phyloP scores from a whole-genome alignment of 208 protist species.

The Acanthamoeba castellanii region DNA sequence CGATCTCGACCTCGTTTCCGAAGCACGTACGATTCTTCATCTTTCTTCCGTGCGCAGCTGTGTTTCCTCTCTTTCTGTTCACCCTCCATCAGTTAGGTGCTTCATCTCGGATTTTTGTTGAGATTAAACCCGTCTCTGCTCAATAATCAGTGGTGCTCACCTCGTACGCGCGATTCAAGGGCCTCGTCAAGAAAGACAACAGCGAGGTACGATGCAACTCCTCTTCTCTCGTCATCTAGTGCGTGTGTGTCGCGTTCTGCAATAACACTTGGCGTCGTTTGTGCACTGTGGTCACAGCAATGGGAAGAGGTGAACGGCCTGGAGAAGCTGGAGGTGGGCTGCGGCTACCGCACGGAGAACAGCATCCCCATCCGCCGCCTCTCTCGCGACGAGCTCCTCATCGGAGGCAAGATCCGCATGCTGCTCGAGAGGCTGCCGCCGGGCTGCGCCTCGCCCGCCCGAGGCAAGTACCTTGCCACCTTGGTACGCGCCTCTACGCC shows the following conservation, averaged over 20 bases:
- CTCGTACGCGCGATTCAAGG: neutral
- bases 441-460: slow-evolving; percentile 14
- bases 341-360: slow-evolving; percentile 20
- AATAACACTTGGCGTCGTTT: neutral
- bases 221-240: neutral
- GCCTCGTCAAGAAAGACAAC: neutral
- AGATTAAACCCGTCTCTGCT: too few relatives aligned
- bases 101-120: too few relatives aligned
- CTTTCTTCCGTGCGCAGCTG: neutral
- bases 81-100: too few relatives aligned
- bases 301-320: slow-evolving; percentile 2
- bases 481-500: neutral
- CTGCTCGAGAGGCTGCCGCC: neutral
- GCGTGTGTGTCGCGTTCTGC: too few relatives aligned
- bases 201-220: neutral
- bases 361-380: slow-evolving; percentile 21
- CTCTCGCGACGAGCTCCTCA: neutral
- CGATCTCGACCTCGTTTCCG: neutral
- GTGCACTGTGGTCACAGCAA: neutral
- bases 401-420: slow-evolving; percentile 29
- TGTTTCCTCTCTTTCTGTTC: too few relatives aligned
- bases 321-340: slow-evolving; percentile 1
- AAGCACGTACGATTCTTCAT: neutral
- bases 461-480: slow-evolving; percentile 7
- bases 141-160: neutral